Conservation (phyloP, 2,329 filamentous ascomycete genomes). For the Aspergillus costaricaensis region DNA sequence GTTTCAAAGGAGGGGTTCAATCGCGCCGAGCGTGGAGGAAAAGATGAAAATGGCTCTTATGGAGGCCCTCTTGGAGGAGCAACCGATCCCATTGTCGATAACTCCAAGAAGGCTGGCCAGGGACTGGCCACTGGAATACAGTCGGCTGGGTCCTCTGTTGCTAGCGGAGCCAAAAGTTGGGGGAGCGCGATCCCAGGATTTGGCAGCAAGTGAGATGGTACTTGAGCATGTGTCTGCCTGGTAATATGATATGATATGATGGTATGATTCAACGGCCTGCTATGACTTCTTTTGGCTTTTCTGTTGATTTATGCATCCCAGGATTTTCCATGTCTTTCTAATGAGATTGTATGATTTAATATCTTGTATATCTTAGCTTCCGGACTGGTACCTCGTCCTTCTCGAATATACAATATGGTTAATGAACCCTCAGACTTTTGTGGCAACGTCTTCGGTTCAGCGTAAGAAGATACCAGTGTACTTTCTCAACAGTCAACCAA, state of each 20-base stretch:
- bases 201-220: not conserved
- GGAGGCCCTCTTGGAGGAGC: slow-evolving; percentile 18
- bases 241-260: not conserved
- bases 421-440: too few relatives aligned
- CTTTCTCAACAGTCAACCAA: too few relatives aligned
- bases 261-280: not conserved
- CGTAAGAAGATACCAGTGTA: too few relatives aligned
- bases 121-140: slow-evolving; percentile 11
- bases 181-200: slow-evolving; percentile 3
- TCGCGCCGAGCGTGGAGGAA: slow-evolving; percentile 55
- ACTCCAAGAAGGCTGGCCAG: slow-evolving; percentile 12
- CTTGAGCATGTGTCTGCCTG: not conserved
- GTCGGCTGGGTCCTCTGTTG: slow-evolving; percentile 17
- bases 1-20: slow-evolving; percentile 57
- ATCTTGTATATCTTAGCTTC: too few relatives aligned
- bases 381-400: too few relatives aligned
- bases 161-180: slow-evolving; percentile 12
- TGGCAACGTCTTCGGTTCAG: rapidly evolving
- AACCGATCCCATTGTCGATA: slow-evolving; percentile 17
- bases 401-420: too few relatives aligned
- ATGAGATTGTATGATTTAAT: too few relatives aligned
- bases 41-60: slow-evolving; percentile 54
- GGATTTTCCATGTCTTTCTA: not conserved
- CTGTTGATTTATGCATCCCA: not conserved
- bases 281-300: not conserved